Evolutionary conservation across 768 basidiomycete genomes (phyloP), one percentile per base, ranked within the genome.

Genomic region (Heimioporus sp.): DNA sequence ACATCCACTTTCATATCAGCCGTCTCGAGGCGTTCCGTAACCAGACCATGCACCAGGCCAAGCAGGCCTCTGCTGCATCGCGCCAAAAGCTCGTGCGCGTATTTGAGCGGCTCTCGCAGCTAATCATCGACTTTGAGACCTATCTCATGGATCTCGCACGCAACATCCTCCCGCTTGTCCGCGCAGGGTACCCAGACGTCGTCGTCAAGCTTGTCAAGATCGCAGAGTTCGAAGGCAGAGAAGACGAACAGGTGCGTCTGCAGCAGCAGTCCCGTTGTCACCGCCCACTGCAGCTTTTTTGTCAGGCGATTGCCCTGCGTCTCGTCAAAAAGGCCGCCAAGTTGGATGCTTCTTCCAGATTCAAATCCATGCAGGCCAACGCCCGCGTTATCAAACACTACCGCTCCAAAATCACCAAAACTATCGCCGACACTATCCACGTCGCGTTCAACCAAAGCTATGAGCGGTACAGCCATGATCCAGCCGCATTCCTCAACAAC

Each of bases 331-430:
- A 94, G 68, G 87, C 91, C 2, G 91, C 92, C 8, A 94, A 92
- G 63, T 77, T 90, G 67, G 95, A 96, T 61, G 90, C 93, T 17
- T 92, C 97, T 1, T 86, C 91, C 11, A 94, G 92, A 69, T 95
- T 92, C 74, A 90, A 84, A 64, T 96, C 92, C 13, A 84, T 95
- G 80, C 89, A 92, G 70, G 94, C 94, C 41, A 86, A 93, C 58
- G 91, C 95, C 12, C 86, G 96, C 39, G 77, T 92, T 32, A 83
- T 98, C 67, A 99, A 98, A 71, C 91, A 97, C 68, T 98, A 98
- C 68, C 85, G 95, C 16, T 85, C 90, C 50, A 96, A 93, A 66
- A 81, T 97, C 53, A 79, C 83, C 56, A 91, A 89, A 63, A 80
- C 80, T 20, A 90, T 98, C 66, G 74, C 80, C 1, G 82, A 87